Base-by-base conservation (phyloP, 2,329 filamentous ascomycete species). In the Chaetomiaceae sp. region DNA sequence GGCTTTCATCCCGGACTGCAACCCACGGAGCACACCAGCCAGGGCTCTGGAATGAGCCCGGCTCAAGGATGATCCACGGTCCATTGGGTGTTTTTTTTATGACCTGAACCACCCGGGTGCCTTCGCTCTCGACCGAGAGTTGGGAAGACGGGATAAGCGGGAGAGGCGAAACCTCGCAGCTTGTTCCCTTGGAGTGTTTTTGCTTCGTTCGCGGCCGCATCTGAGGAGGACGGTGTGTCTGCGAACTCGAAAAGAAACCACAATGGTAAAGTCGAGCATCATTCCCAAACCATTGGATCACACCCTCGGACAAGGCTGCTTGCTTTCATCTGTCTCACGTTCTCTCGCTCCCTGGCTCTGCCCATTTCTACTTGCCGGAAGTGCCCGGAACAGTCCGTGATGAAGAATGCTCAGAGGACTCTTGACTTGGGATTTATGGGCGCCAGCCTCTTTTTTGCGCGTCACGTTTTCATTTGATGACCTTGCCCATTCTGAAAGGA, bases 231-330 rank as follows among this genome's bases (percentile, higher is more conserved):
- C 20, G 20, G 5, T 37, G 25, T 37, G 16, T 16, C 25, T 20
- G 14, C 19, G 12, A 20, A 34, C 41, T 31, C 40, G 42, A 14
- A 30, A 21, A 38, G 20, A 40, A 43, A 25, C 31, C 20, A 5
- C 20, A 5, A 54, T 19, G 52, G 48, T 54, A 51, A 54, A 44
- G 34, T 44, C 17, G 48, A 54, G 48, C 39, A 9, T 42, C 42
- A 9, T 12, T 35, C 27, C 25, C 12, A 37, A 17, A 10, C 14
- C 14, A 17, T 23, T 23, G 40, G 42, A 34, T 17, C 20, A 20
- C 13, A 12, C 37, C 14, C n/a, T 13, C 13, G 34, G 39, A 44
- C 30, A 31, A 23, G 10, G n/a, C 33, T 27, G 30, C 21, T 31
- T 31, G 21, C 39, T 27, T 16, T n/a, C 10, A 14, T 31, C 33